These are phyloP conservation scores for Alternaria dauci DNA, from an alignment of 2,329 filamentous ascomycete species.

Conservation along the genomic window DNA sequence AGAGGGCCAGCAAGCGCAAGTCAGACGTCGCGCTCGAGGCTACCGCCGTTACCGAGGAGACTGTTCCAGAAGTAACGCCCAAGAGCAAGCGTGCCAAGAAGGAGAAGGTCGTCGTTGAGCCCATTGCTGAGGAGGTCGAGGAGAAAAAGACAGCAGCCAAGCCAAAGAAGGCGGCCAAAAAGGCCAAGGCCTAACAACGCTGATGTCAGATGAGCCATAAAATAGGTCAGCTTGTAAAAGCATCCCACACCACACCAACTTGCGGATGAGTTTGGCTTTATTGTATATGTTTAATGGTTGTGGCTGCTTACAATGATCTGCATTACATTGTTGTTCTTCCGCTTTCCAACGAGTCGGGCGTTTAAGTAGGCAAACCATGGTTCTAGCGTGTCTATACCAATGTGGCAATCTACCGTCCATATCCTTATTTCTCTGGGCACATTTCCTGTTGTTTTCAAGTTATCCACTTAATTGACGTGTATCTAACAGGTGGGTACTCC, in stretches of 20 bases:
- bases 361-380: constrained; percentile 1
- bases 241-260: neutral
- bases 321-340: constrained; percentile 3
- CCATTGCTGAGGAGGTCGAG: constrained; percentile 21
- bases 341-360: constrained; percentile 4
- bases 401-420: neutral
- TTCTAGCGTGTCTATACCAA: constrained; percentile 1
- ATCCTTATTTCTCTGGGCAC: too few species aligned
- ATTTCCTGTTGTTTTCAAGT: neutral
- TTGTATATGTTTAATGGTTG: constrained; percentile 6
- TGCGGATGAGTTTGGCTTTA: neutral
- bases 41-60: constrained; percentile 17
- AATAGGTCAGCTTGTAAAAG: neutral
- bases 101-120: constrained; percentile 18
- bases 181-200: constrained; percentile 30
- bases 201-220: neutral
- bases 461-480: neutral
- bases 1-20: constrained; percentile 33
- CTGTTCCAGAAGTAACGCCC: constrained; percentile 13
- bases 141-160: constrained; percentile 31
- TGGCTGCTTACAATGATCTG: constrained; percentile 1
- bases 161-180: constrained; percentile 39
- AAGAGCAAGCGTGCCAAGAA: constrained; percentile 39
- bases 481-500: neutral
- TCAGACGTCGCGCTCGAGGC: constrained; percentile 27